These are phyloP conservation scores for Hyphopichia wangnamkhiaoensis DNA, from an alignment of 1,139 yeast species.

Conservation along the genomic window DNA sequence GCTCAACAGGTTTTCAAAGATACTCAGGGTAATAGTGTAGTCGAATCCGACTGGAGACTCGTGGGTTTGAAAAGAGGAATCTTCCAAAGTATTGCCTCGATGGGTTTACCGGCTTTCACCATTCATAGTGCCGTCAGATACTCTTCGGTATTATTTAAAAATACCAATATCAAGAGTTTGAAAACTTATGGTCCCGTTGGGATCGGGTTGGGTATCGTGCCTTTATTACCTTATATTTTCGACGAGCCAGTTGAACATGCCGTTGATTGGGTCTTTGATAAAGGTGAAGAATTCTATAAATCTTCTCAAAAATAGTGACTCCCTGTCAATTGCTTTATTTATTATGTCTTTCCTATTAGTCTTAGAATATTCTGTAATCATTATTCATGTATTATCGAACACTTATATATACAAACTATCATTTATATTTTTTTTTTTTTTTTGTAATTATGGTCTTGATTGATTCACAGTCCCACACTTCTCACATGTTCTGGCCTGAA, in stretches of 20 bases:
- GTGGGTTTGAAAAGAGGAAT: slow-evolving; percentile 69
- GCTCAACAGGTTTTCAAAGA: slow-evolving; percentile 37
- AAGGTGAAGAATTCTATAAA: slow-evolving; percentile 46
- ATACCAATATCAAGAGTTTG: slow-evolving; percentile 35
- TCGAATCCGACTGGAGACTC: slow-evolving; percentile 63
- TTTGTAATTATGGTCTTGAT: slow-evolving; percentile 49
- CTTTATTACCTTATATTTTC: slow-evolving; percentile 73
- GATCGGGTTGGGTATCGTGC: slow-evolving; percentile 74
- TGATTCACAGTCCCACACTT: slow-evolving; percentile 72
- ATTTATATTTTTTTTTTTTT: too few relatives aligned
- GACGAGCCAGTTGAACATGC: slow-evolving; percentile 82
- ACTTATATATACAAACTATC: too few relatives aligned
- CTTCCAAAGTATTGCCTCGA: slow-evolving; percentile 79
- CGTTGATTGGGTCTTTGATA: slow-evolving; percentile 63
- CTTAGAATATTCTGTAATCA: too few relatives aligned
- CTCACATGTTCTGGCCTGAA: slow-evolving; percentile 67
- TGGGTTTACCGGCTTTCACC: slow-evolving; percentile 87
- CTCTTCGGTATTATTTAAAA: slow-evolving; percentile 59
- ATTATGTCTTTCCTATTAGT: not conserved
- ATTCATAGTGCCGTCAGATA: slow-evolving; percentile 79
- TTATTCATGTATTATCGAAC: not conserved
- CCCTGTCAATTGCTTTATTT: not conserved
- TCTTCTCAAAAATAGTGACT: slow-evolving; percentile 3
- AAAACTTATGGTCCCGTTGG: slow-evolving; percentile 77
- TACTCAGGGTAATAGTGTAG: slow-evolving; percentile 25